Conservation (phyloP, 2,329 filamentous ascomycete species). For the Beauveria brongniartii region DNA sequence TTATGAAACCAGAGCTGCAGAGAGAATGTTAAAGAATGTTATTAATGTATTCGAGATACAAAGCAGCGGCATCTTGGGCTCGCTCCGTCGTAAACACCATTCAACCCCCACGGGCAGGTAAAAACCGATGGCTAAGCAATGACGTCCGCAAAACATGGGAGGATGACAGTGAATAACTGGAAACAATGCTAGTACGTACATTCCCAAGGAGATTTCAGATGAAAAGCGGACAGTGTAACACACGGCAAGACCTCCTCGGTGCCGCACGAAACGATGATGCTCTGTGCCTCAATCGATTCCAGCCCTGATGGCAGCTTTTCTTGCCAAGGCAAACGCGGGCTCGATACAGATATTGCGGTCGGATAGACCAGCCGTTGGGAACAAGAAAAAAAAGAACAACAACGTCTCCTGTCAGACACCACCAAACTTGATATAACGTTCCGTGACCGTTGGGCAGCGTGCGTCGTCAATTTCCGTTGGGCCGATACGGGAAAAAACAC, state of each 20-base stretch:
- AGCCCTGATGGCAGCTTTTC: slow-evolving; percentile 5
- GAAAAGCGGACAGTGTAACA: slow-evolving; percentile 21
- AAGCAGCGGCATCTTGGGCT: not conserved
- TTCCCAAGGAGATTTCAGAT: slow-evolving; percentile 24
- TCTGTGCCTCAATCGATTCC: slow-evolving; percentile 45
- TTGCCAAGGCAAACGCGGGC: not conserved
- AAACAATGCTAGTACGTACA: slow-evolving; percentile 49
- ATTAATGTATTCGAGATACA: slow-evolving; percentile 13
- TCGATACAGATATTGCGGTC: slow-evolving; percentile 11
- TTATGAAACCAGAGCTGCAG: slow-evolving; percentile 7
- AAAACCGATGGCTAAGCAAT: not conserved
- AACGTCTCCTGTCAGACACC: slow-evolving; percentile 8
- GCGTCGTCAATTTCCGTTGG: slow-evolving; percentile 1
- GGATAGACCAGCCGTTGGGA: not conserved
- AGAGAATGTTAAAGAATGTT: slow-evolving; percentile 11
- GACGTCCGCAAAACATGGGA: slow-evolving; percentile 20
- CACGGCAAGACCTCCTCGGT: slow-evolving; percentile 35
- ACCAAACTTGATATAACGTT: slow-evolving; percentile 1
- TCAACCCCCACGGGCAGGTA: not conserved
- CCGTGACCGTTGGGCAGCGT: slow-evolving; percentile 9
- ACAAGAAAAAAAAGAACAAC: slow-evolving; percentile 1
- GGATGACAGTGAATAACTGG: slow-evolving; percentile 28
- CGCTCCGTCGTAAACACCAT: not conserved
- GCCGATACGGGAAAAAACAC: not conserved
- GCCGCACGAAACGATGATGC: slow-evolving; percentile 46